These are phyloP conservation scores for Bryum argenteum DNA, from an alignment of 225 moss, liverwort and hornwort genomes.

Conservation along the genomic window DNA sequence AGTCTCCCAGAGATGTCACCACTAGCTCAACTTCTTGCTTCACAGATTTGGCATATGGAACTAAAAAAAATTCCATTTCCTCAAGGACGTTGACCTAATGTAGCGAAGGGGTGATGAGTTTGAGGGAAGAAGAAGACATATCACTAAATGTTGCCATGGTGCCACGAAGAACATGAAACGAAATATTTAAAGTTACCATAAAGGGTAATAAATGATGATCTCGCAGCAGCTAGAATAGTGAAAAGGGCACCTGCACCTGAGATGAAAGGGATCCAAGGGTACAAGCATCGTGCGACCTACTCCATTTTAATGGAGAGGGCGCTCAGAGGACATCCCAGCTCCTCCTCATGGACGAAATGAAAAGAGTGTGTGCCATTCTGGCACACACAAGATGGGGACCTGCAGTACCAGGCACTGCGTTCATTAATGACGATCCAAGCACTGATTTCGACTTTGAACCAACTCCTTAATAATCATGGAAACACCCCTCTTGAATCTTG, in stretches of 20 bases:
- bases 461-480: slow-evolving; percentile 4
- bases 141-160: no score
- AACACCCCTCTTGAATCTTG: neutral
- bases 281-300: neutral
- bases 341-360: neutral
- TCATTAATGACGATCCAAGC: neutral
- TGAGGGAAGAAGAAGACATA: no score
- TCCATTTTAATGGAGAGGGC: neutral
- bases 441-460: slow-evolving; percentile 1
- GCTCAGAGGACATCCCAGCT: neutral
- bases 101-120: no score
- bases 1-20: neutral
- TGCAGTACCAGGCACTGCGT: neutral
- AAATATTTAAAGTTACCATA: no score
- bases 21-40: neutral
- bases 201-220: no score
- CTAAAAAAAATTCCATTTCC: neutral
- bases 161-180: no score
- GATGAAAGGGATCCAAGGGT: slow-evolving; percentile 18
- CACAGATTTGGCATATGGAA: no score
- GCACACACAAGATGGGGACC: neutral
- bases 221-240: no score
- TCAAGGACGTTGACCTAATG: no score
- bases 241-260: slow-evolving; percentile 14
- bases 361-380: slow-evolving; percentile 29